Evolutionary conservation across 768 basidiomycete species (phyloP).

Genomic region (Pleurotus eryngii): DNA sequence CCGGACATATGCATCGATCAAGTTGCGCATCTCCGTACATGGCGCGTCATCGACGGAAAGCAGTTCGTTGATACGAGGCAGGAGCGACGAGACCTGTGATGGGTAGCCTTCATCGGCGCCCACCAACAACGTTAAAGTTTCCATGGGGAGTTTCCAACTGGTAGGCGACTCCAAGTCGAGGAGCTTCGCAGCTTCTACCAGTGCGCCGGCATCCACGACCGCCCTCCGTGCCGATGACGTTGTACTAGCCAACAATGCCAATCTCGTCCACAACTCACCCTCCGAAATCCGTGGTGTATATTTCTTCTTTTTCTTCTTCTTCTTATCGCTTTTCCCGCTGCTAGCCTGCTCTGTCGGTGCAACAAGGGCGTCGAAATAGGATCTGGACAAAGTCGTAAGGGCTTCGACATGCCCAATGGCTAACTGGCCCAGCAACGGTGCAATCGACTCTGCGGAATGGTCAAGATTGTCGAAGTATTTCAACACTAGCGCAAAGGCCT

Average conservation of each 20-base stretch:
- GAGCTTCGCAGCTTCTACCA: not conserved
- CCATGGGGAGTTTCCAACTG: not conserved
- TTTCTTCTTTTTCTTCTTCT: slow-evolving; percentile 18
- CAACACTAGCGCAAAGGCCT: slow-evolving; percentile 9
- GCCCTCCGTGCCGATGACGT: slow-evolving; percentile 11
- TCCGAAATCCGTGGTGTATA: slow-evolving; percentile 11
- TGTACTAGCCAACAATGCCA: slow-evolving; percentile 7
- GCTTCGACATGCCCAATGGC: slow-evolving; percentile 5
- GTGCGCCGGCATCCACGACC: slow-evolving; percentile 12
- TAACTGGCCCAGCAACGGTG: slow-evolving; percentile 12
- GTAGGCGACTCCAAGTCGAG: slow-evolving; percentile 2
- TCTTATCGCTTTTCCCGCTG: slow-evolving; percentile 4
- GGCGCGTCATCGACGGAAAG: not conserved
- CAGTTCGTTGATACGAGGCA: not conserved
- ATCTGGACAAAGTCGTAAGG: slow-evolving; percentile 7
- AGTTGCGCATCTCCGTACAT: not conserved
- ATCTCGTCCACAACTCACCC: slow-evolving; percentile 7
- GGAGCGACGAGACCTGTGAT: not conserved
- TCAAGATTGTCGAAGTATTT: slow-evolving; percentile 13
- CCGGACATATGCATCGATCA: not conserved
- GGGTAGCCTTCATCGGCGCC: slow-evolving; percentile 6
- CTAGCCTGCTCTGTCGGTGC: slow-evolving; percentile 1
- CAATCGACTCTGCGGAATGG: not conserved
- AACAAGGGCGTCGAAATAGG: slow-evolving; percentile 7
- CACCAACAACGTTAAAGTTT: slow-evolving; percentile 4